Percentiles rank a stretch among this genome's conserved stretches.
Evolutionary conservation across 371 early-diverging fungal species (phyloP).

Genomic region (Circinella umbellata): DNA sequence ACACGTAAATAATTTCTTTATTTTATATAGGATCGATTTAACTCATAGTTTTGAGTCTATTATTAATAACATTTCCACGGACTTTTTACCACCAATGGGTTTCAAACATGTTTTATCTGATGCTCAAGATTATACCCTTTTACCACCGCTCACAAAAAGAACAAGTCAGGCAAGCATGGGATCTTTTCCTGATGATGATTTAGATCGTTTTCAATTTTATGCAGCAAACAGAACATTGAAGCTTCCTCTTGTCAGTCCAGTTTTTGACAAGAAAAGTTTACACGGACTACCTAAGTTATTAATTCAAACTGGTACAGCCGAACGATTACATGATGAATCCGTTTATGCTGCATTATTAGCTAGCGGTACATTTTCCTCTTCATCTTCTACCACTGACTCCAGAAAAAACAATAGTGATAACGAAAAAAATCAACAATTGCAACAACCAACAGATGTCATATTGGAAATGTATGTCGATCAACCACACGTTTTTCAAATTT

Average conservation of each 20-base stretch:
- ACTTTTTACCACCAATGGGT: constrained; percentile 66
- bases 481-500: constrained; percentile 78
- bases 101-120: constrained; percentile 50
- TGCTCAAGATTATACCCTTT: constrained; percentile 37
- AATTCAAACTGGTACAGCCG: constrained; percentile 69
- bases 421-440: not conserved
- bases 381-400: constrained; percentile 11
- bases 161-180: not conserved
- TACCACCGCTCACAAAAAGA: constrained; percentile 29
- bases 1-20: not conserved
- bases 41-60: constrained; percentile 72
- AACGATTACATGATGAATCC: constrained; percentile 72
- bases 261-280: constrained; percentile 43
- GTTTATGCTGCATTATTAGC: constrained; percentile 42
- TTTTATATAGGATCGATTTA: constrained; percentile 49
- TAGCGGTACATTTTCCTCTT: constrained; percentile 24
- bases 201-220: constrained; percentile 62
- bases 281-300: constrained; percentile 50
- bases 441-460: constrained; percentile 28
- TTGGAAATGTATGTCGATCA: constrained; percentile 69
- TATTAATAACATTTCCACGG: constrained; percentile 54
- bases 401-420: not conserved
- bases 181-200: constrained; percentile 10
- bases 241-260: constrained; percentile 55
- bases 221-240: constrained; percentile 51